Conservation (phyloP, 441 rosid species). For the Adansonia rubrostipa region DNA sequence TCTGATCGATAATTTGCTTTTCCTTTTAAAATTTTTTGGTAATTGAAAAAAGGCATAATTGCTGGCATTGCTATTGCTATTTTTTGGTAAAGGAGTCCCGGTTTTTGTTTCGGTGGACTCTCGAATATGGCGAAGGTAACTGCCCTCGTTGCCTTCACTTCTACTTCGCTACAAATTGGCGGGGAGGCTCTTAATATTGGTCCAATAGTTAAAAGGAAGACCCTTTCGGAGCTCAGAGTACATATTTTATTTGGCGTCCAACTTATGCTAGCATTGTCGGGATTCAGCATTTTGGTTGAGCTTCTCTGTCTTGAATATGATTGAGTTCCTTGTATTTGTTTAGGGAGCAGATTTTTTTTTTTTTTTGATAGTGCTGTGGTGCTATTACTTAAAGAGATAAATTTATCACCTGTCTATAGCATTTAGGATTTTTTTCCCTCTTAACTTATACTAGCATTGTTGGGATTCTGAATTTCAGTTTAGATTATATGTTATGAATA, state of each 20-base stretch:
- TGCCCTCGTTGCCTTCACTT: constrained; percentile 51
- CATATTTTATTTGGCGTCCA: constrained; percentile 31
- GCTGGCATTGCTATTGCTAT: neutral
- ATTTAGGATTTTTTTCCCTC: neutral
- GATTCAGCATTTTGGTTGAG: neutral
- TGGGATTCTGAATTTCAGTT: too few species aligned
- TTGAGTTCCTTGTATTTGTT: neutral
- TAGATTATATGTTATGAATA: too few species aligned
- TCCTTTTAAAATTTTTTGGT: neutral
- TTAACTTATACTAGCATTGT: too few species aligned
- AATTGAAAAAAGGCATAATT: neutral
- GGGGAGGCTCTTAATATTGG: constrained; percentile 45
- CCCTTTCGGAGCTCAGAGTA: constrained; percentile 75
- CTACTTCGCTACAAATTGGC: constrained; percentile 44
- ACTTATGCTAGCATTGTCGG: neutral
- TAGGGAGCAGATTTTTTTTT: neutral
- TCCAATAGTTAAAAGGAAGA: constrained; percentile 59
- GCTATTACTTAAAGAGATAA: neutral
- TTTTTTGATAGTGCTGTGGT: neutral
- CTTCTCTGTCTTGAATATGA: neutral
- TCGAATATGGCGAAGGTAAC: constrained; percentile 71
- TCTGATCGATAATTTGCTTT: neutral
- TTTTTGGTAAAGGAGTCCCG: constrained; percentile 13
- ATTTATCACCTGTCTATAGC: neutral
- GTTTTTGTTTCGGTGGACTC: neutral